Evolutionary conservation across 2,329 filamentous ascomycete genomes (phyloP).

Genomic region (Grosmannia serpens): DNA sequence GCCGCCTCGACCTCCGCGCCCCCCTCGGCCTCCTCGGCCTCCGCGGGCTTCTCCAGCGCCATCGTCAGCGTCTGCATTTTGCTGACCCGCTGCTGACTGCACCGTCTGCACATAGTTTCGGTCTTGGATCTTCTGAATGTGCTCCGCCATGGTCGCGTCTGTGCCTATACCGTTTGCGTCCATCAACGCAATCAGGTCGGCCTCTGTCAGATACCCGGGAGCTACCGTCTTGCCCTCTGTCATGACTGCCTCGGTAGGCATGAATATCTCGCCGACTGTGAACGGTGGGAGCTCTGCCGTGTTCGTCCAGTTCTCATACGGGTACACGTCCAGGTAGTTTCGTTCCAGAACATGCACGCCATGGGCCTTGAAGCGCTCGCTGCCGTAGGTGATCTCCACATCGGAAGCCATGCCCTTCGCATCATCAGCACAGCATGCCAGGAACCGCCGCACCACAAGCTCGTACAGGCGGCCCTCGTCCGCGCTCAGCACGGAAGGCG

Average conservation of each 20-base stretch:
- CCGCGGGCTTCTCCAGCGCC: slow-evolving; percentile 38
- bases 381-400: slow-evolving; percentile 72
- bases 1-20: slow-evolving; percentile 25
- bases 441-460: slow-evolving; percentile 80
- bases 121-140: slow-evolving; percentile 91
- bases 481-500: slow-evolving; percentile 48
- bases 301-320: slow-evolving; percentile 94
- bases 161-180: slow-evolving; percentile 97
- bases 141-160: slow-evolving; percentile 97
- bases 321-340: slow-evolving; percentile 92
- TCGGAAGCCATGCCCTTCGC: slow-evolving; percentile 79
- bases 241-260: slow-evolving; percentile 80
- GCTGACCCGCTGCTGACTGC: slow-evolving; percentile 25
- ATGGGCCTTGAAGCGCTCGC: slow-evolving; percentile 70
- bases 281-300: slow-evolving; percentile 74
- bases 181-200: slow-evolving; percentile 92
- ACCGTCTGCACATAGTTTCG: slow-evolving; percentile 69
- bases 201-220: slow-evolving; percentile 83
- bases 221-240: slow-evolving; percentile 81
- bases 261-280: slow-evolving; percentile 66
- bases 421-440: slow-evolving; percentile 93
- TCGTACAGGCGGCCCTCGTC: slow-evolving; percentile 77
- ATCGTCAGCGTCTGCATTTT: slow-evolving; percentile 26
- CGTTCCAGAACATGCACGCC: slow-evolving; percentile 76
- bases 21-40: slow-evolving; percentile 35